A percentile compares a stretch with the other conserved stretches of the same genome.
Conservation (phyloP, 116 monocot genomes). For the Posidonia oceanica region DNA sequence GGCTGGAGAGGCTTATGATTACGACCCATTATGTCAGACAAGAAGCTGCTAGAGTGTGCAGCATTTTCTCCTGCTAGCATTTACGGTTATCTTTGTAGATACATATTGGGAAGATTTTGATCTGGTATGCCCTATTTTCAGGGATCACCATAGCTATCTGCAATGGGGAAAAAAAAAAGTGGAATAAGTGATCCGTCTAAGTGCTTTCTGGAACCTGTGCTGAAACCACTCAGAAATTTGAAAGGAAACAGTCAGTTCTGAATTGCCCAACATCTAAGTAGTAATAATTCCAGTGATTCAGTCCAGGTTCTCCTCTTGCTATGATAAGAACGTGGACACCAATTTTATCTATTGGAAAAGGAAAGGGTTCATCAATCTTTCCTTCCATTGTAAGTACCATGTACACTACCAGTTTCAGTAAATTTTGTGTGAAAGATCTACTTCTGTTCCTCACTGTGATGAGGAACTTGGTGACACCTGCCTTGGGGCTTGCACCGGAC, state of each 20-base stretch:
- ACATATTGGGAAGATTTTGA: neutral
- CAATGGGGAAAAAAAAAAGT: neutral
- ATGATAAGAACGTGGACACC: neutral
- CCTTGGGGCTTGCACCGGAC: too few species aligned
- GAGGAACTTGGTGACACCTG: neutral
- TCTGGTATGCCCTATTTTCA: neutral
- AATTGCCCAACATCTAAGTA: neutral
- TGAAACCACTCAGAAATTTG: neutral
- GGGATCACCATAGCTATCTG: neutral
- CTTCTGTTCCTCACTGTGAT: neutral
- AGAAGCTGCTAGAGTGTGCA: constrained; percentile 33
- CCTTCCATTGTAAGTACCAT: neutral
- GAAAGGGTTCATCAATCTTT: constrained; percentile 1
- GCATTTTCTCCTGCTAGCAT: neutral
- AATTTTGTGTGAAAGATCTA: neutral
- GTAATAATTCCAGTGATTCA: neutral
- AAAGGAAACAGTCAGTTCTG: neutral
- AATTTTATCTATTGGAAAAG: constrained; percentile 3
- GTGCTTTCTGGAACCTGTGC: neutral
- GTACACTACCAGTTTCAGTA: neutral
- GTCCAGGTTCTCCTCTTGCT: neutral
- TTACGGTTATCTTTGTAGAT: neutral
- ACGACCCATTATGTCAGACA: constrained; percentile 53
- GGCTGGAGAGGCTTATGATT: constrained; percentile 82
- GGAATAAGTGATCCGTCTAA: neutral